phyloP scores from a whole-genome alignment of 2,329 filamentous ascomycete genomes.

The Colletotrichum paranaense region DNA sequence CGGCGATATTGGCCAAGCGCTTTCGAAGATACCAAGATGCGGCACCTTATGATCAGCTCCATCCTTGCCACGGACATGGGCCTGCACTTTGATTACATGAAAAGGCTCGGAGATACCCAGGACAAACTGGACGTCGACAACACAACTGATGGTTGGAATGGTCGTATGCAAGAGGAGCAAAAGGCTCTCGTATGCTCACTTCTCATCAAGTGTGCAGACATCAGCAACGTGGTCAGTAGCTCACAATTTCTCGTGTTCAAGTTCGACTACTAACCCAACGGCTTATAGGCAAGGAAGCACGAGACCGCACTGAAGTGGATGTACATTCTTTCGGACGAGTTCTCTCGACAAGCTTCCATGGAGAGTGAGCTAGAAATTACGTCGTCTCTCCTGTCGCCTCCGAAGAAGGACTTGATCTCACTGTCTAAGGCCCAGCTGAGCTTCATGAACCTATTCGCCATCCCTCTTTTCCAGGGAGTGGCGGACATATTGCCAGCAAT shows the following conservation, averaged over 20 bases:
- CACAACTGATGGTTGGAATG: constrained; percentile 79
- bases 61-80: constrained; percentile 98
- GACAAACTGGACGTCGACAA: constrained; percentile 78
- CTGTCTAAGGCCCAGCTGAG: constrained; percentile 89
- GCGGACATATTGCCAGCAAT: constrained; percentile 87
- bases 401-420: constrained; percentile 85
- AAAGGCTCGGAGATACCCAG: constrained; percentile 83
- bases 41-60: constrained; percentile 94
- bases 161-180: constrained; percentile 79
- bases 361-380: constrained; percentile 88
- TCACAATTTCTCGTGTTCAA: not conserved
- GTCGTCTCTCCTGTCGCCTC: constrained; percentile 86
- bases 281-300: constrained; percentile 80
- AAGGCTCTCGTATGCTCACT: constrained; percentile 87
- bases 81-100: constrained; percentile 96
- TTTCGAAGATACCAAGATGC: constrained; percentile 82
- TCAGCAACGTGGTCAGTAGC: constrained; percentile 91
- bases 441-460: constrained; percentile 96
- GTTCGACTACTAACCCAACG: constrained; percentile 37
- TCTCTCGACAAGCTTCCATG: constrained; percentile 92
- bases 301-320: constrained; percentile 90
- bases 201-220: constrained; percentile 97
- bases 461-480: constrained; percentile 90
- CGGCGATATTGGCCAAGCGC: constrained; percentile 90
- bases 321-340: constrained; percentile 93